A percentile compares a stretch with the other conserved stretches of the same genome.
Evolutionary conservation across 2,329 filamentous ascomycete species (phyloP).

Genomic region (Cladosporium sp.): DNA sequence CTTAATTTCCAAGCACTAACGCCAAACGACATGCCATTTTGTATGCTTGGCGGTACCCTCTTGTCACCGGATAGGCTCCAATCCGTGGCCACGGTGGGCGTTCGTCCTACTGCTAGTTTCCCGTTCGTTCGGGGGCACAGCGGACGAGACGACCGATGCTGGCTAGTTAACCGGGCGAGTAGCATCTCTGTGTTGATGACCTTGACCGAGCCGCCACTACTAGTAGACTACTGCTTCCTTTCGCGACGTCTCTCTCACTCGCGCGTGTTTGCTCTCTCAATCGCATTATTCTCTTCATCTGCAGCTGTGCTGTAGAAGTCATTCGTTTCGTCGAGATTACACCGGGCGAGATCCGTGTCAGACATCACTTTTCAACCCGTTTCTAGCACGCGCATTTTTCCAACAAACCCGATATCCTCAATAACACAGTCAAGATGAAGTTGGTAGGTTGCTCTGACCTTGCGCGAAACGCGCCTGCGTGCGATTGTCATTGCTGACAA

Average conservation of each 20-base stretch:
- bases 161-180: background rate
- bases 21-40: slow-evolving; percentile 1
- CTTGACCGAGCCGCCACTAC: too few relatives aligned
- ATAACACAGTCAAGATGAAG: slow-evolving; percentile 3
- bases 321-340: background rate
- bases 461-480: background rate
- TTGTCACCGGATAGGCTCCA: background rate
- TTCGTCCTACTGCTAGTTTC: background rate
- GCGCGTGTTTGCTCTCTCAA: background rate
- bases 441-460: background rate
- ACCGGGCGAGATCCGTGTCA: background rate
- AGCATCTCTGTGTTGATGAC: too few relatives aligned
- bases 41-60: slow-evolving; percentile 2
- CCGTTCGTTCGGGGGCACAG: too few relatives aligned
- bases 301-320: slow-evolving; percentile 9
- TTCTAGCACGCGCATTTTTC: background rate
- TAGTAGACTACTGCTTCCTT: background rate
- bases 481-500: slow-evolving; percentile 1
- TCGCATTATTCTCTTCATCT: background rate
- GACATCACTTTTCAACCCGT: background rate
- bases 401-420: background rate
- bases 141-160: background rate
- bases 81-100: background rate
- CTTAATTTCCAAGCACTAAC: slow-evolving; percentile 7
- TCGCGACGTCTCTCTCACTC: background rate